Base-by-base conservation (phyloP, 2,329 filamentous ascomycete species). In the Curvularia verruculosa region DNA sequence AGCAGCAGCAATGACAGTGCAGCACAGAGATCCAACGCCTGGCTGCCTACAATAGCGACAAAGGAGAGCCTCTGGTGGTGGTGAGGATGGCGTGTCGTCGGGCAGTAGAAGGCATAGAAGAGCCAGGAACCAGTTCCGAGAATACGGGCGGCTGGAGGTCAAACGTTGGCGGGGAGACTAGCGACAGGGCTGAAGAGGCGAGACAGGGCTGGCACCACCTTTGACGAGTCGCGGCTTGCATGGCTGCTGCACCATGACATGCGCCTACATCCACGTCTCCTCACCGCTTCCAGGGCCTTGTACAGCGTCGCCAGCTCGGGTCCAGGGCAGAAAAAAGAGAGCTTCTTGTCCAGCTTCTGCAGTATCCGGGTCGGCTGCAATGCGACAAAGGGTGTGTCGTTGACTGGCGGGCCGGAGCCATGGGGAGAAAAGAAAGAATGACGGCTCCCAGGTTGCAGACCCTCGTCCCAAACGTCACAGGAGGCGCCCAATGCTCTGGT, bases 201-300 rank as follows among this genome's bases (percentile, higher is more conserved):
- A 36, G 34, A n/a, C 34, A 36, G 34, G 34, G 66, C 68, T 67
- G 68, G 69, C 63, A 68, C 63, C 68, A 61, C 31, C 15, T 57
- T 49, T 26, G 36, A 46, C 56, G 62, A 60, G 55, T 51, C 55
- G 47, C 56, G 46, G 55, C 61, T 61, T 58, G 63, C 56, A 60
- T 54, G 53, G 58, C 24, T 59, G 24, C 52, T 70, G 71, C 71
- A 70, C 45, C 61, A 70, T 72, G 71, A 73, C 70, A 69, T 68
- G 60, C 59, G 58, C 59, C 64, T 64, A 64, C 67, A 29, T 26
- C 2, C 31, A 69, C 67, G 26, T 26, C 43, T 60, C 66, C 67
- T 71, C 65, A 71, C 68, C 67, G 70, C 56, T 50, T 53, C 48
- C 39, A 24, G 12, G 15, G 10, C 21, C 12, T 41, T 23, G 12